A percentile compares a stretch with the other conserved stretches of the same genome.
These are phyloP conservation scores for Globisporangium megalacanthum DNA, from an alignment of 352 stramenopile genomes.

Conservation along the genomic window DNA sequence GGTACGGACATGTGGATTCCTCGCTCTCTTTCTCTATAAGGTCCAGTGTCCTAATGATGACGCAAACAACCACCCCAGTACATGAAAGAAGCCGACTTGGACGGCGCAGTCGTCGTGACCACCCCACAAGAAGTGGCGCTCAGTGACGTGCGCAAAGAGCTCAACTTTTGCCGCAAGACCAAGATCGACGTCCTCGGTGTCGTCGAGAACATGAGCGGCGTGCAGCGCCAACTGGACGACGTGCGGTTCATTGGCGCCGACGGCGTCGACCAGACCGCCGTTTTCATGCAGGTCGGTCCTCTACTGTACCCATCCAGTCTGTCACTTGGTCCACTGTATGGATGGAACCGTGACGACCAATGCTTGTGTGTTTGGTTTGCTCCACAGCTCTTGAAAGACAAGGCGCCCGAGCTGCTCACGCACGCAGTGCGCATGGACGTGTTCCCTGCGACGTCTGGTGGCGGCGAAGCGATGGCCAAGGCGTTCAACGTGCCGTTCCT, in stretches of 20 bases:
- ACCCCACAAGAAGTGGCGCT: slow-evolving; percentile 99
- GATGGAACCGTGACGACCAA: not conserved
- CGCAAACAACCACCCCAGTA: slow-evolving; percentile 57
- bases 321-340: not conserved
- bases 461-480: slow-evolving; percentile 93
- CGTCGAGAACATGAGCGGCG: slow-evolving; percentile 99
- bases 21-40: not conserved
- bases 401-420: slow-evolving; percentile 75
- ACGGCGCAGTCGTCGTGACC: slow-evolving; percentile 98
- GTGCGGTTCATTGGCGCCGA: slow-evolving; percentile 59
- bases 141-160: slow-evolving; percentile 98
- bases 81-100: slow-evolving; percentile 94
- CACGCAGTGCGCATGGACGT: slow-evolving; percentile 74
- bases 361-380: not conserved
- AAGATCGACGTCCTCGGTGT: slow-evolving; percentile 86
- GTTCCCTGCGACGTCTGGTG: slow-evolving; percentile 84
- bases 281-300: slow-evolving; percentile 57
- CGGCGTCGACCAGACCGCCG: slow-evolving; percentile 50
- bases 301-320: not conserved
- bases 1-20: slow-evolving; percentile 20
- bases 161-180: slow-evolving; percentile 99
- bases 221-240: slow-evolving; percentile 79
- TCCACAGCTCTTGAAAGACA: slow-evolving; percentile 71
- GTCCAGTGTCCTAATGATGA: not conserved
- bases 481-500: slow-evolving; percentile 96